Evolutionary conservation across 805 yeast species (phyloP).

Genomic region (Yamadazyma kitorensis): DNA sequence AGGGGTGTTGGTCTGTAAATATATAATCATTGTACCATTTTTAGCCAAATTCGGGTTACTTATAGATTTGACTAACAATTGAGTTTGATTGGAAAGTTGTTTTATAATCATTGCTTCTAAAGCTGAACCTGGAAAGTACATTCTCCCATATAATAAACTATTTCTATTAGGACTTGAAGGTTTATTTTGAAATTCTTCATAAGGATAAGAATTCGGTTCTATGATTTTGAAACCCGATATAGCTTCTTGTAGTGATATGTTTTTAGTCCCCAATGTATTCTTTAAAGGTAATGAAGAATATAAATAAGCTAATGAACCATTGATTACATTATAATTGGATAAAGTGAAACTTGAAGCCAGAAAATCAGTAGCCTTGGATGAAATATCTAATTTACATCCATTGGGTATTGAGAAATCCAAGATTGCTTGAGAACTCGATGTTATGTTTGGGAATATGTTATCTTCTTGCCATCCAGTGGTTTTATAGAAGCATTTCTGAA

Average conservation of each 20-base stretch:
- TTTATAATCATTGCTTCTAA: constrained; percentile 84
- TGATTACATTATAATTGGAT: constrained; percentile 58
- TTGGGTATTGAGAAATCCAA: constrained; percentile 72
- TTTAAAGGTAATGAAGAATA: constrained; percentile 62
- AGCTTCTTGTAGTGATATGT: constrained; percentile 61
- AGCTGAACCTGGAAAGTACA: constrained; percentile 84
- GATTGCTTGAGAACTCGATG: constrained; percentile 66
- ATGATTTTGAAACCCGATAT: constrained; percentile 65
- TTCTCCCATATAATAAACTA: constrained; percentile 72
- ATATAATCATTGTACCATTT: constrained; percentile 60
- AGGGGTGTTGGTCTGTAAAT: constrained; percentile 65
- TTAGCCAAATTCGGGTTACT: constrained; percentile 58
- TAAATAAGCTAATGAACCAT: constrained; percentile 81
- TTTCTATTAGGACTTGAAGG: constrained; percentile 18
- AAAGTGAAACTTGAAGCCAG: constrained; percentile 74
- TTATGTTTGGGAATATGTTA: constrained; percentile 70
- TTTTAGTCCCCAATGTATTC: constrained; percentile 48
- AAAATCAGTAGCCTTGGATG: constrained; percentile 65
- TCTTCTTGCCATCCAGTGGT: constrained; percentile 78
- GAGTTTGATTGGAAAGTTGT: constrained; percentile 56
- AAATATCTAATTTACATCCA: constrained; percentile 61
- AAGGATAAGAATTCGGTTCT: constrained; percentile 34
- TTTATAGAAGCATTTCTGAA: constrained; percentile 66
- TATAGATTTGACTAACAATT: constrained; percentile 69
- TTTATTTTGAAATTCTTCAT: not conserved